These are phyloP conservation scores for Aspergillus carlsbadensis DNA, from an alignment of 495 filamentous ascomycete species.

Conservation along the genomic window DNA sequence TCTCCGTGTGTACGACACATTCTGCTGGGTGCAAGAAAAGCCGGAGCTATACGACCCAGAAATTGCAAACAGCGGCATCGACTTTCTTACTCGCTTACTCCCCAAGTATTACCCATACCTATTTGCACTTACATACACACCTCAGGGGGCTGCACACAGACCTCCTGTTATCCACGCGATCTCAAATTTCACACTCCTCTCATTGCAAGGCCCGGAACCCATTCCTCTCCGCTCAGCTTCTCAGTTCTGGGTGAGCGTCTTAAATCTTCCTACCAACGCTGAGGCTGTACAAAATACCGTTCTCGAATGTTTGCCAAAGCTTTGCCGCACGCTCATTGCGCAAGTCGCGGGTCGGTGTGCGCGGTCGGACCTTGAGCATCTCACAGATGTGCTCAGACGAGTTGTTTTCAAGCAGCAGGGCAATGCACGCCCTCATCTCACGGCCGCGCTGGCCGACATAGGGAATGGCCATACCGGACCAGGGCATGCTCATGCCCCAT, in stretches of 20 bases:
- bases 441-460: conserved; percentile 56
- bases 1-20: conserved; percentile 62
- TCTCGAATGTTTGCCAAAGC: conserved; percentile 55
- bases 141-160: conserved; percentile 15
- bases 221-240: conserved; percentile 78
- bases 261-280: conserved; percentile 45
- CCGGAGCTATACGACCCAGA: conserved; percentile 65
- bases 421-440: conserved; percentile 64
- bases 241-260: conserved; percentile 71
- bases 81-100: conserved; percentile 66
- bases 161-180: conserved; percentile 58
- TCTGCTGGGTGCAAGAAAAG: conserved; percentile 61
- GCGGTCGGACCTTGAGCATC: conserved; percentile 72
- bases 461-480: conserved; percentile 50
- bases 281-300: conserved; percentile 52
- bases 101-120: conserved; percentile 54
- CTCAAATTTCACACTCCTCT: conserved; percentile 74
- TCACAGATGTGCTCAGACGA: conserved; percentile 76
- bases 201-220: conserved; percentile 69
- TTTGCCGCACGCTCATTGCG: conserved; percentile 58
- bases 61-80: conserved; percentile 72
- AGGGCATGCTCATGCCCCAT: conserved; percentile 19
- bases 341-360: conserved; percentile 73
- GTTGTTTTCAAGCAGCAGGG: conserved; percentile 64
- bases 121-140: conserved; percentile 33